Evolutionary conservation across 192 early-diverging fungal genomes (phyloP).

Genomic region (Gorgonomyces haynaldii): DNA sequence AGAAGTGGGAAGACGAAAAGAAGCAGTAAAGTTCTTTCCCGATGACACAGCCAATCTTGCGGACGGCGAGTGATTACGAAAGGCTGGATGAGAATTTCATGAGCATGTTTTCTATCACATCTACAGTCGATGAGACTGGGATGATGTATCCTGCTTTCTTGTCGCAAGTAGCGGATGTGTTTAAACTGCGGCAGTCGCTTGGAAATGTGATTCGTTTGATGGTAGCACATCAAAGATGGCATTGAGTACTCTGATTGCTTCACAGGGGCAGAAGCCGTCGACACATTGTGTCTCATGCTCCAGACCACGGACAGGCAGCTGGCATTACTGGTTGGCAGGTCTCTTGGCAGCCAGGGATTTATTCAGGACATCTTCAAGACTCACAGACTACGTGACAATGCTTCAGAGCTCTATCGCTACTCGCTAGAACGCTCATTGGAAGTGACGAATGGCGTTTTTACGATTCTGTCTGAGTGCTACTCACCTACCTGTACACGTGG

Average conservation of each 20-base stretch:
- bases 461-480: constrained; percentile 82
- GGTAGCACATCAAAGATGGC: too few relatives aligned
- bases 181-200: constrained; percentile 15
- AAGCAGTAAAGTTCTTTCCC: neutral
- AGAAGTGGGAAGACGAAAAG: neutral
- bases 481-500: constrained; percentile 78
- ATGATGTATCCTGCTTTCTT: constrained; percentile 35
- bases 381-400: constrained; percentile 74
- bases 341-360: constrained; percentile 78
- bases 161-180: constrained; percentile 26
- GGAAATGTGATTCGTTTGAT: constrained; percentile 41
- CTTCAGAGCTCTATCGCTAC: constrained; percentile 75
- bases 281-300: constrained; percentile 67
- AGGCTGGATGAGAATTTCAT: neutral
- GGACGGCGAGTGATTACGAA: neutral
- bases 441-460: constrained; percentile 80
- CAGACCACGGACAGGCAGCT: constrained; percentile 77
- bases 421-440: constrained; percentile 7
- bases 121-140: too few relatives aligned
- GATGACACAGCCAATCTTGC: neutral
- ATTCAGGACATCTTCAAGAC: constrained; percentile 88
- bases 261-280: constrained; percentile 47
- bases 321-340: constrained; percentile 74
- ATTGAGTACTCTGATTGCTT: constrained; percentile 78
- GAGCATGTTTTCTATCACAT: neutral